Conservation (phyloP, 306 rosid species). For the Crotalaria pallida region DNA sequence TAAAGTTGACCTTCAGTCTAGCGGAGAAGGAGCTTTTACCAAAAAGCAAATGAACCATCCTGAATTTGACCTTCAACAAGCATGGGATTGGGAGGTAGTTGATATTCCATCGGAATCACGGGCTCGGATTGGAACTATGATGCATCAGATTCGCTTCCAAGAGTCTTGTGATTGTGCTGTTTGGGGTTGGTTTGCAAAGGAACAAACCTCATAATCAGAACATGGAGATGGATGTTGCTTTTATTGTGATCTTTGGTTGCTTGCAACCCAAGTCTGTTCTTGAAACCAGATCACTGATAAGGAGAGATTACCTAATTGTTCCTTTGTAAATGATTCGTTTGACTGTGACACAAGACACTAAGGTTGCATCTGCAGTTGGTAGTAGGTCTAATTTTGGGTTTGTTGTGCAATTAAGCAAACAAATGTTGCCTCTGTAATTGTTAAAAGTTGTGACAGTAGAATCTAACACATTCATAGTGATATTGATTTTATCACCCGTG, state of each 20-base stretch:
- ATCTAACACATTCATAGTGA: not conserved
- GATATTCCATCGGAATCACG: not conserved
- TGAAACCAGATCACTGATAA: conserved; percentile 21
- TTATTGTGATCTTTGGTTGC: not conserved
- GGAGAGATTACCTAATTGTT: not conserved
- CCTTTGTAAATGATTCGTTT: conserved; percentile 19
- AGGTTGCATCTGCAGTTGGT: not conserved
- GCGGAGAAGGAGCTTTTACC: conserved; percentile 67
- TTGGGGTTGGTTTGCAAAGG: conserved; percentile 3
- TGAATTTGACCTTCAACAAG: conserved; percentile 22
- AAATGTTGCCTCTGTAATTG: not conserved
- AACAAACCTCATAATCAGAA: not conserved
- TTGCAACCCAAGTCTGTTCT: not conserved
- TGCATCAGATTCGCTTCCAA: not conserved
- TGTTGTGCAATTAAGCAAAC: conserved; percentile 15
- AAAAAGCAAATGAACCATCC: conserved; percentile 30
- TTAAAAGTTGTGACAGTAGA: conserved; percentile 8
- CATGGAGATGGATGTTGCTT: not conserved
- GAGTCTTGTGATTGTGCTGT: not conserved
- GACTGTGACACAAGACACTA: conserved; percentile 14
- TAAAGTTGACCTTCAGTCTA: conserved; percentile 42
- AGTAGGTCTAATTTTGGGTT: conserved; percentile 1
- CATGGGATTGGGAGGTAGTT: conserved; percentile 16
- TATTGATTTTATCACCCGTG: no score
- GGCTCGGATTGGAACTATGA: conserved; percentile 10